Evolutionary conservation across 148 eudicot species (phyloP), one percentile per base, ranked within the genome.

Genomic region (Vaccinium myrtillus): DNA sequence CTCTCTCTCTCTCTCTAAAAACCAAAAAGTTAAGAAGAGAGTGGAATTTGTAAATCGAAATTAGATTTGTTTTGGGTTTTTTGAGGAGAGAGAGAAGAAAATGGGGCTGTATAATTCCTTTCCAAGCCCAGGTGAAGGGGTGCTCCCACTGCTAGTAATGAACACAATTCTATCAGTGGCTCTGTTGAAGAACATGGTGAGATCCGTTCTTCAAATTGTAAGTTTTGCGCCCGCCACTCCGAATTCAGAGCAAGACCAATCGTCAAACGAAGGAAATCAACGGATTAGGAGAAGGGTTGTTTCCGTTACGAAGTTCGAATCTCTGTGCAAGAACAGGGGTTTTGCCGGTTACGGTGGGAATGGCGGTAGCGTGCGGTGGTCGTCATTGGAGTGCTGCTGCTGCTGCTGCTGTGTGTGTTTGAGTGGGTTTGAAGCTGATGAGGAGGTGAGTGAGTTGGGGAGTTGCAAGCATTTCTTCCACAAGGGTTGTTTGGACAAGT

Each of bases 401-500:
- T 93, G 93, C 23, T 93, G 98, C 79, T 32, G 46, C 6, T 43
- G 7, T 43, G 81, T 93, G 51, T 89, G 90, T 19, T 58, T 58
- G 7, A 16, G 63, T 78, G 81, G 87, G 81, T 95, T 92, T 85
- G 87, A 88, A 55, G 95, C 78, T 14, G 93, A 88, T 10, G 94
- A 93, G 49, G 95, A 92, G 65, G 93, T 92, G 58, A 88, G 94
- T 85, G 98, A 91, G 89, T 84, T 95, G 80, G 78, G 23, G 9
- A 5, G 90, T 82, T 95, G 98, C 84, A 91, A 95, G 87, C 98
- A 95, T 91, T 93, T 91, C 89, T 95, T 95, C 78, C 98, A 95
- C 65, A 91, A 71, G 83, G 80, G 82, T 5, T 93, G 98, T 85
- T 86, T 95, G 80, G 93, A 91, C 2, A 92, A 91, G 85, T 95